Evolutionary conservation across 1,284 basidiomycete genomes (phyloP).

Genomic region (Ceraceosorus guamensis): DNA sequence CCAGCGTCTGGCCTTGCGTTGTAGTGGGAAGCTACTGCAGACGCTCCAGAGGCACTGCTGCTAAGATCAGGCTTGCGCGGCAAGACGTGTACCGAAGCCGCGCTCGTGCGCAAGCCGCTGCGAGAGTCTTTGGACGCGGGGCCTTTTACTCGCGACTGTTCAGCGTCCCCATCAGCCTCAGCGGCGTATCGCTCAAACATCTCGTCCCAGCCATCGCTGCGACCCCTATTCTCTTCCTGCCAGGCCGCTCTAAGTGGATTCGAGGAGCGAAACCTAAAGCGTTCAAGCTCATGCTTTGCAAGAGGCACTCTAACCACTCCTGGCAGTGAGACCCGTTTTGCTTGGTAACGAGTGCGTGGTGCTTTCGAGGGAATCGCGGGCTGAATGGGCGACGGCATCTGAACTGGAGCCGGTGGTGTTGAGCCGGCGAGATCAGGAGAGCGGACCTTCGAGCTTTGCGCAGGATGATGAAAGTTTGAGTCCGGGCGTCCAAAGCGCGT

Average conservation of each 20-base stretch:
- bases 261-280: conserved; percentile 16
- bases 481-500: neutral
- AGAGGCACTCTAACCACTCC: conserved; percentile 1
- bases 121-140: neutral
- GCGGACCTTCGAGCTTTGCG: neutral
- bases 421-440: neutral
- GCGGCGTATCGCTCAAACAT: conserved; percentile 2
- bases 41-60: neutral
- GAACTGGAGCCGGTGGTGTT: neutral
- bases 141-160: neutral
- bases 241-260: conserved; percentile 33
- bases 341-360: neutral
- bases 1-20: conserved; percentile 88
- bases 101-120: neutral
- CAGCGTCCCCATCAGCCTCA: neutral
- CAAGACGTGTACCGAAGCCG: neutral
- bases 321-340: conserved; percentile 1
- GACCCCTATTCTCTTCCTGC: conserved; percentile 13
- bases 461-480: neutral
- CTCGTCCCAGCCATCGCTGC: conserved; percentile 4
- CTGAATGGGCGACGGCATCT: neutral
- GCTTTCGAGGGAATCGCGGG: neutral
- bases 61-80: neutral
- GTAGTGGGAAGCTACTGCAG: conserved; percentile 49
- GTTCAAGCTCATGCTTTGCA: conserved; percentile 24